Evolutionary conservation across 305 asterid species (phyloP).

Genomic region (Withania somnifera): DNA sequence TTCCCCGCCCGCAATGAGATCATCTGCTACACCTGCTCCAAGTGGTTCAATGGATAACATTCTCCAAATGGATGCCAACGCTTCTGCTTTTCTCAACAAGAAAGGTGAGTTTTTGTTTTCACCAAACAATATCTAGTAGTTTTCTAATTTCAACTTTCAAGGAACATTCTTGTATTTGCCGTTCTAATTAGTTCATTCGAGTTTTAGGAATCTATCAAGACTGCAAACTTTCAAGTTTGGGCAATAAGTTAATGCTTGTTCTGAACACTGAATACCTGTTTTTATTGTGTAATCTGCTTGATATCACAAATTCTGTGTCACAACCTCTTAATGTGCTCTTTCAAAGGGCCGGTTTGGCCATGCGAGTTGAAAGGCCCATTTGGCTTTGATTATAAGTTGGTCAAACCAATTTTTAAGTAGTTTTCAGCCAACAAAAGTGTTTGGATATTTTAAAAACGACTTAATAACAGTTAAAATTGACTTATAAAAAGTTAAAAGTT

Average conservation of each 20-base stretch:
- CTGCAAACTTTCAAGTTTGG: not conserved
- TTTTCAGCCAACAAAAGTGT: too few relatives aligned
- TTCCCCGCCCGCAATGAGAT: conserved; percentile 42
- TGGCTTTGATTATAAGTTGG: too few relatives aligned
- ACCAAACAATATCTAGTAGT: not conserved
- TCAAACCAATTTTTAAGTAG: too few relatives aligned
- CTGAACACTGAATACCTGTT: not conserved
- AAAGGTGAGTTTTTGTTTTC: not conserved
- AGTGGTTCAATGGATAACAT: conserved; percentile 40
- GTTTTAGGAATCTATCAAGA: not conserved
- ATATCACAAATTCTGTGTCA: not conserved
- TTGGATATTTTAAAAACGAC: too few relatives aligned
- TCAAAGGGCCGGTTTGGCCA: too few relatives aligned
- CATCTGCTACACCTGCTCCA: conserved; percentile 37
- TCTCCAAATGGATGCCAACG: conserved; percentile 28
- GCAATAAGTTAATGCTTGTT: not conserved
- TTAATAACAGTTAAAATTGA: too few relatives aligned
- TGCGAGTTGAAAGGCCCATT: too few relatives aligned
- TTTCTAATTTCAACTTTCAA: not conserved
- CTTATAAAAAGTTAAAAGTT: too few relatives aligned
- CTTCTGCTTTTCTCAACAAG: conserved; percentile 30
- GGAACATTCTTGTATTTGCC: not conserved
- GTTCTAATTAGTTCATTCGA: not conserved
- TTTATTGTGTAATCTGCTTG: not conserved
- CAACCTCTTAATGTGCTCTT: not conserved